Conservation (phyloP, 352 stramenopile genomes). For the Globisporangium mamillatum region DNA sequence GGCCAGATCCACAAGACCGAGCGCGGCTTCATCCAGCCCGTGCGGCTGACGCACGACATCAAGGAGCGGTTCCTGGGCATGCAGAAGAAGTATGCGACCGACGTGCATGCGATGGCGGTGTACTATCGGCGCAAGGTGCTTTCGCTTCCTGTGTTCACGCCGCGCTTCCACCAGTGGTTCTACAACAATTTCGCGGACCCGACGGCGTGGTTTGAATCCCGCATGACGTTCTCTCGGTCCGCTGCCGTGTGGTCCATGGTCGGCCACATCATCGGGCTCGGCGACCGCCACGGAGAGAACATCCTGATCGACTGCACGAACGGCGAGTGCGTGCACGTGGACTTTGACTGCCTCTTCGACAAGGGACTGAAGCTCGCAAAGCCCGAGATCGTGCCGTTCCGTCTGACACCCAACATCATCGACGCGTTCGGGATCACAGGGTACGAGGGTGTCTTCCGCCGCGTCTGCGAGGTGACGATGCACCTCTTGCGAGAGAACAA, state of each 20-base stretch:
- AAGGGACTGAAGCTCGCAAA: slow-evolving; percentile 96
- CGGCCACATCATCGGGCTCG: slow-evolving; percentile 93
- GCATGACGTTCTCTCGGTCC: slow-evolving; percentile 80
- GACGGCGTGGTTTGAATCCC: slow-evolving; percentile 97
- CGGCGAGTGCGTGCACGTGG: slow-evolving; percentile 99
- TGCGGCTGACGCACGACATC: slow-evolving; percentile 75
- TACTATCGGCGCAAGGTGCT: slow-evolving; percentile 75
- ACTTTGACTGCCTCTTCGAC: slow-evolving; percentile 99
- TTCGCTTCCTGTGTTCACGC: slow-evolving; percentile 79
- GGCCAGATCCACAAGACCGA: slow-evolving; percentile 87
- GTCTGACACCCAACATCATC: slow-evolving; percentile 99
- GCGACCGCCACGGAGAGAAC: slow-evolving; percentile 98
- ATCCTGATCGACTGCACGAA: slow-evolving; percentile 98
- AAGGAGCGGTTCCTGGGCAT: slow-evolving; percentile 88
- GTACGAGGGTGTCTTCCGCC: slow-evolving; percentile 93
- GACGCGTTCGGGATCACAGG: slow-evolving; percentile 99
- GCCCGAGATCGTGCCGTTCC: slow-evolving; percentile 99
- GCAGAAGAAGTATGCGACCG: slow-evolving; percentile 81
- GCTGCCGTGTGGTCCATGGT: slow-evolving; percentile 97
- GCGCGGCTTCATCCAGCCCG: slow-evolving; percentile 73
- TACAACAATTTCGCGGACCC: slow-evolving; percentile 97
- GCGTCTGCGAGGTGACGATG: slow-evolving; percentile 91
- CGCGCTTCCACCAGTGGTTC: slow-evolving; percentile 99
- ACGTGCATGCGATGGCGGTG: slow-evolving; percentile 71
- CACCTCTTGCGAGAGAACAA: slow-evolving; percentile 94